phyloP scores from a whole-genome alignment of 75 land plant genomes.

The Cunninghamia lanceolata region DNA sequence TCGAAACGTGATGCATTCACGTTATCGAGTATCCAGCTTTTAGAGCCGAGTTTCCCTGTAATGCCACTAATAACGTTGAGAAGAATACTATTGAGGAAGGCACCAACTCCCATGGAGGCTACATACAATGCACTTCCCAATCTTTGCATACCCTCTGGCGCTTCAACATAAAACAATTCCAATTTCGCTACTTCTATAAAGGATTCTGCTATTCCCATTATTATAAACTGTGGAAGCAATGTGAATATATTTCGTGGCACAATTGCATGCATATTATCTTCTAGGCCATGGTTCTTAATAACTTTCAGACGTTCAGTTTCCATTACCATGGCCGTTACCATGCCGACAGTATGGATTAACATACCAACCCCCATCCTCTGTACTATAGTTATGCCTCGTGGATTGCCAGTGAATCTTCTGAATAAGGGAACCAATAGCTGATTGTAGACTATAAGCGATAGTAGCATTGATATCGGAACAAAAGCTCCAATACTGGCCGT shows the following conservation, averaged over 20 bases:
- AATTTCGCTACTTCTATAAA: slow-evolving; percentile 46
- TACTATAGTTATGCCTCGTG: slow-evolving; percentile 45
- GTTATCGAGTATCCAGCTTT: slow-evolving; percentile 52
- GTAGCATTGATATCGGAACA: slow-evolving; percentile 49
- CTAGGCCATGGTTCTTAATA: slow-evolving; percentile 22
- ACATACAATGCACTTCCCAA: slow-evolving; percentile 24
- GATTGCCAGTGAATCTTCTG: slow-evolving; percentile 33
- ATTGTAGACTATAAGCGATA: slow-evolving; percentile 51
- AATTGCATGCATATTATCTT: slow-evolving; percentile 12
- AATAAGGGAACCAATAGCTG: slow-evolving; percentile 16
- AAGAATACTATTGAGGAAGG: slow-evolving; percentile 29
- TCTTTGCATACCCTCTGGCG: slow-evolving; percentile 43
- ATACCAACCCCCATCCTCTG: slow-evolving; percentile 56
- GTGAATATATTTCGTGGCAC: slow-evolving; percentile 52
- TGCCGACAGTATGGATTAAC: slow-evolving; percentile 25
- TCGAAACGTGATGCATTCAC: slow-evolving; percentile 59
- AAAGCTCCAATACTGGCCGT: slow-evolving; percentile 63
- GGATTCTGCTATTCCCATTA: slow-evolving; percentile 50
- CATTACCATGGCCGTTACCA: slow-evolving; percentile 30
- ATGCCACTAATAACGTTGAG: slow-evolving; percentile 18
- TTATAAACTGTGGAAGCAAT: slow-evolving; percentile 54
- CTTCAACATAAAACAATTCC: slow-evolving; percentile 77
- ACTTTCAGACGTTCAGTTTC: slow-evolving; percentile 30
- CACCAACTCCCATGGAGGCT: slow-evolving; percentile 20
- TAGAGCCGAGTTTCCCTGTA: slow-evolving; percentile 9